Evolutionary conservation across 2,329 filamentous ascomycete species (phyloP).

Genomic region (Xylaria sp.): DNA sequence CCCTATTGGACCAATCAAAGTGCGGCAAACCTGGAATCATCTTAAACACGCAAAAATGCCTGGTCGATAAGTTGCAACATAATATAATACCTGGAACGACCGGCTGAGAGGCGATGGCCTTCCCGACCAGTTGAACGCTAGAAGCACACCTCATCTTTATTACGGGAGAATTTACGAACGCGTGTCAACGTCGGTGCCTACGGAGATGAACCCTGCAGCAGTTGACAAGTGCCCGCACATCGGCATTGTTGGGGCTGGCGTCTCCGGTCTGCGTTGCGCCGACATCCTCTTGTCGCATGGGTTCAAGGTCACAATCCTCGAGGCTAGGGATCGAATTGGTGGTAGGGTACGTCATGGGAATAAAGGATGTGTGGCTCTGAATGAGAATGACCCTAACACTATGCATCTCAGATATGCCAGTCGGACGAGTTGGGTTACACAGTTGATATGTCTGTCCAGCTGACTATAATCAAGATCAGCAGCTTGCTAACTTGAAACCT

Average conservation of each 20-base stretch:
- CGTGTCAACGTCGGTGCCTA: neutral
- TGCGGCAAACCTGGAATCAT: neutral
- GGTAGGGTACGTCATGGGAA: constrained; percentile 57
- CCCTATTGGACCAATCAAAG: neutral
- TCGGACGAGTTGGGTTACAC: constrained; percentile 49
- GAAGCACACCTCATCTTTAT: neutral
- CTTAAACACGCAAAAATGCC: neutral
- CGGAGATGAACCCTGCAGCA: neutral
- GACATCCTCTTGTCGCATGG: constrained; percentile 65
- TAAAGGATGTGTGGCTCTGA: neutral
- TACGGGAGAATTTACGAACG: neutral
- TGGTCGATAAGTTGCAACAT: neutral
- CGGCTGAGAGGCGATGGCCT: neutral
- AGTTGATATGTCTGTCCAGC: constrained; percentile 46
- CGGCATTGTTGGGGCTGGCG: constrained; percentile 66
- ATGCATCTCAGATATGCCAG: constrained; percentile 46
- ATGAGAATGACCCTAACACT: constrained; percentile 30
- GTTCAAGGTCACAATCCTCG: constrained; percentile 66
- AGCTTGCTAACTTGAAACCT: constrained; percentile 8
- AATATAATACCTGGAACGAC: neutral
- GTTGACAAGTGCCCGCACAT: constrained; percentile 46
- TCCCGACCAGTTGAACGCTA: neutral
- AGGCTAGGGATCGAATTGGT: constrained; percentile 65
- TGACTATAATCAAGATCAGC: neutral
- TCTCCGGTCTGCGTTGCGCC: constrained; percentile 67